Evolutionary conservation across 768 basidiomycete genomes (phyloP), one percentile per base, ranked within the genome.

Genomic region (Chalciporus piperatus): DNA sequence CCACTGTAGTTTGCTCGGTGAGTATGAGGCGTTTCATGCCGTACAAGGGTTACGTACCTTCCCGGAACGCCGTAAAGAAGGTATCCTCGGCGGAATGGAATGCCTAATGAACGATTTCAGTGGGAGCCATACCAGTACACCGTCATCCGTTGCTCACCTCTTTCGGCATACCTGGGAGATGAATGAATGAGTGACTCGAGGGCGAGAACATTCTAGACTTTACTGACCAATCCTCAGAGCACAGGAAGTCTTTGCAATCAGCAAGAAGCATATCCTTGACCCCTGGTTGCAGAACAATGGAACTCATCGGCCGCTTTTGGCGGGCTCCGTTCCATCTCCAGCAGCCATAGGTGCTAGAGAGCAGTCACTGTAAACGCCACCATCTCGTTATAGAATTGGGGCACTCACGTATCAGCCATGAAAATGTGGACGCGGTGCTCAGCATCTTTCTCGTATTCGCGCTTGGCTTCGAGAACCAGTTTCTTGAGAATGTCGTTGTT

Each of bases 271-370:
- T 93, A 65, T 93, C 92, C 62, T 92, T 92, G 9, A 92, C 89
- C 39, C 88, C 89, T 4, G 90, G 89, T 59, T 92, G 89, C 11
- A 93, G 77, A 13, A 93, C 90, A 54, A 94, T 92, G n/a, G 90
- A 92, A 61, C 86, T 89, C 85, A 94, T 87, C 0, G 92, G 91
- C 28, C 91, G 80, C 69, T 94, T 94, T 61, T 92, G 88, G 44
- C 89, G 79, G 6, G 90, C 87, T 39, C 89, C 91, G 59, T 90
- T 92, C 86, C 89, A 92, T 50, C 89, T 77, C 92, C 92, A 94
- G 61, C 84, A 83, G 2, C 78, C 79, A 60, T 87, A 87, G 9
- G 84, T 80, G 42, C 86, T 87, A 30, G 46, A 40, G 27, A 47
- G 30, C 41, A 46, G 45, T 27, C 41, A 47, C 16, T 42, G 39